Percentiles rank a stretch among this genome's conserved stretches.
phyloP scores from a whole-genome alignment of 805 yeast genomes.

The Lachancea cidri region DNA sequence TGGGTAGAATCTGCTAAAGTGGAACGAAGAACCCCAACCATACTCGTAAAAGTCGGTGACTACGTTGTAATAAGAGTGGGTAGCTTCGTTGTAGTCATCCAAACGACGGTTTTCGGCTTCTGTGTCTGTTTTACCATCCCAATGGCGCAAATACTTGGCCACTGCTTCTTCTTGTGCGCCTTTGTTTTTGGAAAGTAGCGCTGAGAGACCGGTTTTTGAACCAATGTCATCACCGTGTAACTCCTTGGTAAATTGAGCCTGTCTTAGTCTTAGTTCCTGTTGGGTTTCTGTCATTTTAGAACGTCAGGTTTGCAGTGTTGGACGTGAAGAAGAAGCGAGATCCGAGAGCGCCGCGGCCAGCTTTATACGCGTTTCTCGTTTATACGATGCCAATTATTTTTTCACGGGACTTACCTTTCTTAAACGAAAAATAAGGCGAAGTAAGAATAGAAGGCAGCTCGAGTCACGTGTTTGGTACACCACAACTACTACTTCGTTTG shows the following conservation, averaged over 20 bases:
- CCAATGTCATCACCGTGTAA: slow-evolving; percentile 75
- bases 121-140: slow-evolving; percentile 85
- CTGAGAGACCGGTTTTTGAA: slow-evolving; percentile 64
- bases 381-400: neutral
- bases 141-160: slow-evolving; percentile 89
- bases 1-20: slow-evolving; percentile 86
- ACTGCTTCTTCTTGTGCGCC: slow-evolving; percentile 78
- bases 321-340: neutral
- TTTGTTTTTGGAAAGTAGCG: slow-evolving; percentile 71
- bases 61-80: slow-evolving; percentile 93
- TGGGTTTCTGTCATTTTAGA: slow-evolving; percentile 8
- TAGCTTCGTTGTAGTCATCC: slow-evolving; percentile 81
- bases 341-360: neutral
- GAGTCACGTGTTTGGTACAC: no score
- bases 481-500: no score
- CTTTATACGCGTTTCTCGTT: neutral
- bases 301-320: neutral
- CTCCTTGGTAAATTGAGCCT: slow-evolving; percentile 68
- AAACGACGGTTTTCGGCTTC: slow-evolving; percentile 70
- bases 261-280: slow-evolving; percentile 33
- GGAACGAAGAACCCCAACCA: slow-evolving; percentile 99
- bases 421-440: neutral
- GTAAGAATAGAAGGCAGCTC: no score
- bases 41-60: slow-evolving; percentile 98
- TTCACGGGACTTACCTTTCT: neutral